These are phyloP conservation scores for Triticum timopheevii DNA, from an alignment of 176 grass and related monocot genomes.

Conservation along the genomic window DNA sequence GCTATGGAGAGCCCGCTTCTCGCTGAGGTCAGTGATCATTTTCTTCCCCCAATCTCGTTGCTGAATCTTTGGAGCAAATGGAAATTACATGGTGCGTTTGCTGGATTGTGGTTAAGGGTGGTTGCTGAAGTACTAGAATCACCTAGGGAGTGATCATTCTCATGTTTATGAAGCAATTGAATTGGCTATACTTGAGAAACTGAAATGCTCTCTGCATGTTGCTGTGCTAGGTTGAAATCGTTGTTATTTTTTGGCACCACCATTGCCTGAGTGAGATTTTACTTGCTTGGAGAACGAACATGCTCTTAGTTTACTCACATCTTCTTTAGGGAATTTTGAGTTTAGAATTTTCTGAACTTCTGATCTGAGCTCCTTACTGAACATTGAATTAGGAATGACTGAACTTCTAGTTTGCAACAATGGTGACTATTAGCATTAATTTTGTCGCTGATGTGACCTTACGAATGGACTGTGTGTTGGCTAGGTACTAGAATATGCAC, in stretches of 20 bases:
- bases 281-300: not conserved
- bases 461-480: not conserved
- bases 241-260: not conserved
- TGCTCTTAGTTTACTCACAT: not conserved
- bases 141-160: not conserved
- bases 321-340: not conserved
- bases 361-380: not conserved
- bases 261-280: not conserved
- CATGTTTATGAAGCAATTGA: not conserved
- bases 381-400: not conserved
- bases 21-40: conserved; percentile 46
- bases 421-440: not conserved
- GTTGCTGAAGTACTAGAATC: not conserved
- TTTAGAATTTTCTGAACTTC: not conserved
- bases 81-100: not conserved
- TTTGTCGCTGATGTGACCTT: not conserved
- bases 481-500: conserved; percentile 64
- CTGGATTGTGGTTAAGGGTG: not conserved
- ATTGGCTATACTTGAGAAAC: too few relatives aligned
- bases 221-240: not conserved
- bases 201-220: too few relatives aligned
- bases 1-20: conserved; percentile 54
- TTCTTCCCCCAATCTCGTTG: not conserved
- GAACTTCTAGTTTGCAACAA: not conserved
- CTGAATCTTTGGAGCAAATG: not conserved